phyloP scores from a whole-genome alignment of 192 early-diverging fungal genomes.

The Umbelopsis vinacea region DNA sequence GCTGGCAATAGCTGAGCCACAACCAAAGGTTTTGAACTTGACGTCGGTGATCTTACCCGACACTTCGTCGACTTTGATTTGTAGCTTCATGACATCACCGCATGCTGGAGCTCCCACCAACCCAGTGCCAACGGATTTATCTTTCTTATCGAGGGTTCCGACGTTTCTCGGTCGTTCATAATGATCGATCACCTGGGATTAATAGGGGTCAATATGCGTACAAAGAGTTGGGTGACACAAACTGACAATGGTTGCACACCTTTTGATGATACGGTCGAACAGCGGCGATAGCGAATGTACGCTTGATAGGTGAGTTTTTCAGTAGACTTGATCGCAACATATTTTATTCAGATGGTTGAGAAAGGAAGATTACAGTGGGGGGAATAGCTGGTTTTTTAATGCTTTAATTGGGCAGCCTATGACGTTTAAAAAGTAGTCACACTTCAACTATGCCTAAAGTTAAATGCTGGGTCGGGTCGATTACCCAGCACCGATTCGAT shows the following conservation, averaged over 20 bases:
- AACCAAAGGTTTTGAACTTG: constrained; percentile 99
- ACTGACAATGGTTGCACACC: neutral
- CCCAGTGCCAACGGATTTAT: constrained; percentile 91
- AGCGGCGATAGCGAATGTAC: neutral
- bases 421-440: constrained; percentile 6
- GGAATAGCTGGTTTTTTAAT: neutral
- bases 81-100: constrained; percentile 91
- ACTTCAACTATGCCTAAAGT: constrained; percentile 45
- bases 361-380: neutral
- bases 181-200: constrained; percentile 90
- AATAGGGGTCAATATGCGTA: neutral
- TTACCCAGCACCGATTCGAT: constrained; percentile 76
- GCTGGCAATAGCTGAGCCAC: constrained; percentile 94
- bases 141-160: constrained; percentile 84
- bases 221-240: neutral
- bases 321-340: constrained; percentile 7
- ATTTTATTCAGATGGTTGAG: neutral
- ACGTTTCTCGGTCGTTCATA: constrained; percentile 95
- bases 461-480: constrained; percentile 61
- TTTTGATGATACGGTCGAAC: constrained; percentile 28
- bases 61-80: constrained; percentile 92
- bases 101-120: constrained; percentile 87
- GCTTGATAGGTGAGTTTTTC: neutral
- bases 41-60: constrained; percentile 90
- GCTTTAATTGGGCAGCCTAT: neutral